Conservation (phyloP, 2,329 filamentous ascomycete species). For the Colletotrichum horii region DNA sequence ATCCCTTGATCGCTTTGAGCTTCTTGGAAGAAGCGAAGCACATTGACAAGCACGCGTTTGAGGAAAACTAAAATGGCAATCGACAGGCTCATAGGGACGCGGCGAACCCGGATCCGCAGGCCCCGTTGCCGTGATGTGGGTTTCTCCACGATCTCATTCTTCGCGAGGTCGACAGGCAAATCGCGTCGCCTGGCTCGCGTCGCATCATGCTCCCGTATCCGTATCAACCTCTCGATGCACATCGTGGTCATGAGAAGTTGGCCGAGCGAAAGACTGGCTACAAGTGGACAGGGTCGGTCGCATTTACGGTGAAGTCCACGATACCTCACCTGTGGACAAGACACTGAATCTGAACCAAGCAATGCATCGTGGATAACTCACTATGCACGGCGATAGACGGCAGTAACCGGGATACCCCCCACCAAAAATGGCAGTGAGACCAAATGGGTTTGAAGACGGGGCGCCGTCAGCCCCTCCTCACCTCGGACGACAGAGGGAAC, state of each 20-base stretch:
- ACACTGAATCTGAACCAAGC: neutral
- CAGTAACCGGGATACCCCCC: neutral
- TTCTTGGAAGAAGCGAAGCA: neutral
- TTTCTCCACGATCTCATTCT: neutral
- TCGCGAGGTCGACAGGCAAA: neutral
- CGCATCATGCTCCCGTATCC: neutral
- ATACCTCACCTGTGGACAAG: neutral
- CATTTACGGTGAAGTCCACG: neutral
- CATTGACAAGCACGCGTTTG: neutral
- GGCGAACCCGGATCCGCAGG: neutral
- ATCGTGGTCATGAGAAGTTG: neutral
- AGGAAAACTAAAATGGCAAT: neutral
- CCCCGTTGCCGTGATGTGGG: neutral
- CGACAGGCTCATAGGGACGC: neutral
- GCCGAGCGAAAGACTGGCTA: neutral
- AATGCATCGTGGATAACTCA: neutral
- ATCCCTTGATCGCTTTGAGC: neutral
- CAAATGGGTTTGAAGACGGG: constrained; percentile 9
- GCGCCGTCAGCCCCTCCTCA: constrained; percentile 4
- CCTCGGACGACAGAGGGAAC: constrained; percentile 6
- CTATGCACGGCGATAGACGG: neutral
- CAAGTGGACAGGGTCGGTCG: neutral
- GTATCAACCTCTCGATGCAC: neutral
- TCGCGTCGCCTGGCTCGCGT: neutral
- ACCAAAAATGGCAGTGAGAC: constrained; percentile 9